Conservation (phyloP, 2,329 filamentous ascomycete species). For the Pseudocercospora macadamiae region DNA sequence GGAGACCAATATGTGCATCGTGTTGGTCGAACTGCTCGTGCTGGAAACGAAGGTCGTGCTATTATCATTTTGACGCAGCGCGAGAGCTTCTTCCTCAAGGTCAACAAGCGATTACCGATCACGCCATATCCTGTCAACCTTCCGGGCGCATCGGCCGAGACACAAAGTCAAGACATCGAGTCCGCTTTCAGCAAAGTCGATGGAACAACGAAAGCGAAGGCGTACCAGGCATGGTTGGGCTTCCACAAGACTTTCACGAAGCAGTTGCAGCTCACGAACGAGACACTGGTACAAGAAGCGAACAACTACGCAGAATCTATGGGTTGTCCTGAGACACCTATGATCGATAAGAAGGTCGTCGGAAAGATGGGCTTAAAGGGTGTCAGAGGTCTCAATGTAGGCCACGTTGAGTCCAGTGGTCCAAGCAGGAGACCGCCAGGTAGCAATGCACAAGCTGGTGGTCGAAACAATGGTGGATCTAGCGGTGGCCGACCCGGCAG, state of each 20-base stretch:
- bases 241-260: slow-evolving; percentile 52
- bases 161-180: slow-evolving; percentile 29
- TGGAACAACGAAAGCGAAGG: slow-evolving; percentile 46
- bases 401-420: slow-evolving; percentile 15
- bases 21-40: slow-evolving; percentile 89
- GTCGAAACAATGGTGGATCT: neutral
- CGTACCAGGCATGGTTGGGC: slow-evolving; percentile 52
- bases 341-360: slow-evolving; percentile 49
- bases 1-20: slow-evolving; percentile 79
- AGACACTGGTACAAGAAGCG: slow-evolving; percentile 45
- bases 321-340: slow-evolving; percentile 50
- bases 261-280: slow-evolving; percentile 44
- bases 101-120: slow-evolving; percentile 55
- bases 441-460: neutral
- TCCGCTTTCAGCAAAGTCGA: slow-evolving; percentile 42
- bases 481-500: neutral
- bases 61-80: slow-evolving; percentile 56
- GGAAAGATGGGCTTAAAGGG: slow-evolving; percentile 55
- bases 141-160: slow-evolving; percentile 33
- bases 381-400: slow-evolving; percentile 45
- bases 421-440: neutral
- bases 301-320: slow-evolving; percentile 50
- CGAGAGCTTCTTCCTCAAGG: slow-evolving; percentile 56
- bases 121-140: slow-evolving; percentile 50
- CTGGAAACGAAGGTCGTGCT: slow-evolving; percentile 69